These are phyloP conservation scores for Colletotrichum higginsianum DNA, from an alignment of 2,329 filamentous ascomycete genomes.

Conservation along the genomic window DNA sequence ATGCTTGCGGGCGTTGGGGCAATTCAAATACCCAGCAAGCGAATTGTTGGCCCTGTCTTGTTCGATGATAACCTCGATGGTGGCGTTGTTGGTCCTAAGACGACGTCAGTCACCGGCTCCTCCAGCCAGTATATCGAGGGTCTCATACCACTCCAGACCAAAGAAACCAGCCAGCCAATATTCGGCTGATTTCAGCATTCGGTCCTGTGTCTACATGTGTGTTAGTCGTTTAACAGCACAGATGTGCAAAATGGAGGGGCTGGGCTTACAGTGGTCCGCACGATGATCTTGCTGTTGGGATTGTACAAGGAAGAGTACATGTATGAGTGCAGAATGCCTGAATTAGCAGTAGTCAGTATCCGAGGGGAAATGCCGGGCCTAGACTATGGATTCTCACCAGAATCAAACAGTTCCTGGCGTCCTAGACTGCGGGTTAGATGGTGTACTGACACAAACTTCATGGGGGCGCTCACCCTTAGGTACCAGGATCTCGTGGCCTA, in stretches of 20 bases:
- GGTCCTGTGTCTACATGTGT: conserved; percentile 72
- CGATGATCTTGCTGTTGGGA: conserved; percentile 79
- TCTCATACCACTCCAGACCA: conserved; percentile 74
- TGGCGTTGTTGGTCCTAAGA: conserved; percentile 75
- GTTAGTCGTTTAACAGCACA: conserved; percentile 33
- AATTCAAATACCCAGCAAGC: conserved; percentile 76
- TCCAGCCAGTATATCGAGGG: not conserved
- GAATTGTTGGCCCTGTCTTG: conserved; percentile 77
- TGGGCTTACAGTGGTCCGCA: conserved; percentile 72
- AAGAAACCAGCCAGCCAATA: conserved; percentile 87
- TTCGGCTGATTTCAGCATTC: conserved; percentile 83
- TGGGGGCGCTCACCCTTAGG: conserved; percentile 64
- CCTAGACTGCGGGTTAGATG: conserved; percentile 51
- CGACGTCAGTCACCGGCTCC: not conserved
- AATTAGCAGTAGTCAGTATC: not conserved
- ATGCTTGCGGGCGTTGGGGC: conserved; percentile 72
- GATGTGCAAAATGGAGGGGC: not conserved
- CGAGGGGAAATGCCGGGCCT: too few species aligned
- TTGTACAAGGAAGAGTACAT: conserved; percentile 81
- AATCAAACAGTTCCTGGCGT: conserved; percentile 80
- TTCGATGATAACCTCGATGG: conserved; percentile 81
- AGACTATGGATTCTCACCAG: conserved; percentile 53
- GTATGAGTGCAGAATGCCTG: conserved; percentile 79
- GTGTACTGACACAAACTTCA: not conserved
- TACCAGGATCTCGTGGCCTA: conserved; percentile 81